Evolutionary conservation across 805 yeast genomes (phyloP).

Genomic region (Saturnispora kantuleensis): DNA sequence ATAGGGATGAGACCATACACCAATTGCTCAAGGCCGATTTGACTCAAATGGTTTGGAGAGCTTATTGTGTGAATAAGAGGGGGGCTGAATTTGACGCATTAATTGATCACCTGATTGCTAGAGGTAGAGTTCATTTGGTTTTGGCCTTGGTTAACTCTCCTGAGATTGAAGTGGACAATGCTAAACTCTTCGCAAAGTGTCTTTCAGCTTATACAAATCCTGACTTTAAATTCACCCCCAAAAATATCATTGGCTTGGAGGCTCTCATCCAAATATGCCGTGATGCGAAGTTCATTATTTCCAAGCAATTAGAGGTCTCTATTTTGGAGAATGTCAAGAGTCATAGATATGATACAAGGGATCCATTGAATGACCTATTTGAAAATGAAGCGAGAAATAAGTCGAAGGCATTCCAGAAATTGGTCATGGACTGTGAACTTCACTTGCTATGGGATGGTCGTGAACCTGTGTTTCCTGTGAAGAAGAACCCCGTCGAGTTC

Average conservation of each 20-base stretch:
- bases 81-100: neutral
- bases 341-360: neutral
- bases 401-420: neutral
- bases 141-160: neutral
- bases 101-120: neutral
- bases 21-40: neutral
- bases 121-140: neutral
- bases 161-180: neutral
- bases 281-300: too few species aligned
- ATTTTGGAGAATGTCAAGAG: neutral
- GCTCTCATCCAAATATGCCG: neutral
- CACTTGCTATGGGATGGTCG: neutral
- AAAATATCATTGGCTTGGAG: conserved; percentile 3
- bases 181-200: neutral
- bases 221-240: neutral
- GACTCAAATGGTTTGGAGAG: neutral
- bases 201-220: neutral
- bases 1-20: neutral
- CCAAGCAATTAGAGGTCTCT: neutral
- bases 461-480: neutral
- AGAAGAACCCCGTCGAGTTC: neutral
- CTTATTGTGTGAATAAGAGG: neutral
- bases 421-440: neutral
- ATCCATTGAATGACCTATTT: neutral
- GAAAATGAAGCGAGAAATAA: neutral